Conservation (phyloP, 2,329 filamentous ascomycete genomes). For the Fusarium sp. region DNA sequence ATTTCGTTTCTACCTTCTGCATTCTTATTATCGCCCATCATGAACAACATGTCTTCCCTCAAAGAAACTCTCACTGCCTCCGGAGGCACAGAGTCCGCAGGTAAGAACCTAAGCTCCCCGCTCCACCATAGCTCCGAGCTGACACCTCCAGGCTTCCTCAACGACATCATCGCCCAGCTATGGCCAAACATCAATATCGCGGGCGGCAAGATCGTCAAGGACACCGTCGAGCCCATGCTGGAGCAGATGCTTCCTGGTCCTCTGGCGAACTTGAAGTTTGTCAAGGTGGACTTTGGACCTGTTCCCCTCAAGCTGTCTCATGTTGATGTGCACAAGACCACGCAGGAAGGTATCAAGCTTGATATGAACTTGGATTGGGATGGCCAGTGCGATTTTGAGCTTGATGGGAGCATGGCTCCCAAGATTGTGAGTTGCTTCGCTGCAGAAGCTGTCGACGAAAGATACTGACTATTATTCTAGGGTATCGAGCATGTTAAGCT, state of each 20-base stretch:
- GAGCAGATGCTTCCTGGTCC: slow-evolving; percentile 42
- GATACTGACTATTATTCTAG: slow-evolving; percentile 3
- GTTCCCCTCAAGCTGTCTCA: slow-evolving; percentile 37
- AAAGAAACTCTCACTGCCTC: slow-evolving; percentile 42
- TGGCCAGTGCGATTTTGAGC: slow-evolving; percentile 42
- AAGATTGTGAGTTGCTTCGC: slow-evolving; percentile 33
- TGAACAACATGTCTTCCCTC: slow-evolving; percentile 42
- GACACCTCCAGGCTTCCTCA: slow-evolving; percentile 41
- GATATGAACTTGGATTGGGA: slow-evolving; percentile 45
- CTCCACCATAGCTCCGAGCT: not conserved
- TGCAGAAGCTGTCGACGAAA: accelerated
- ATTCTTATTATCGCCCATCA: slow-evolving; percentile 4
- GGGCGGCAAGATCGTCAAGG: slow-evolving; percentile 40
- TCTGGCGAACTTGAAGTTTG: slow-evolving; percentile 37
- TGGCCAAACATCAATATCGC: slow-evolving; percentile 47
- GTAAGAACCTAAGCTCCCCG: slow-evolving; percentile 10
- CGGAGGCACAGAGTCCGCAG: slow-evolving; percentile 44
- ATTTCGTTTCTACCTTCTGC: not conserved
- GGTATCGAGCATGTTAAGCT: slow-evolving; percentile 45
- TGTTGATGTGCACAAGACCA: slow-evolving; percentile 44
- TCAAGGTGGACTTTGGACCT: slow-evolving; percentile 42
- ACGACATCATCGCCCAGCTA: slow-evolving; percentile 44
- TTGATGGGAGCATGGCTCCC: slow-evolving; percentile 43
- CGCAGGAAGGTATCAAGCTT: slow-evolving; percentile 42
- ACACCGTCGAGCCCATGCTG: slow-evolving; percentile 43